A percentile compares a stretch with the other conserved stretches of the same genome.
Conservation (phyloP, 78 protist genomes). For the Guillardia theta region DNA sequence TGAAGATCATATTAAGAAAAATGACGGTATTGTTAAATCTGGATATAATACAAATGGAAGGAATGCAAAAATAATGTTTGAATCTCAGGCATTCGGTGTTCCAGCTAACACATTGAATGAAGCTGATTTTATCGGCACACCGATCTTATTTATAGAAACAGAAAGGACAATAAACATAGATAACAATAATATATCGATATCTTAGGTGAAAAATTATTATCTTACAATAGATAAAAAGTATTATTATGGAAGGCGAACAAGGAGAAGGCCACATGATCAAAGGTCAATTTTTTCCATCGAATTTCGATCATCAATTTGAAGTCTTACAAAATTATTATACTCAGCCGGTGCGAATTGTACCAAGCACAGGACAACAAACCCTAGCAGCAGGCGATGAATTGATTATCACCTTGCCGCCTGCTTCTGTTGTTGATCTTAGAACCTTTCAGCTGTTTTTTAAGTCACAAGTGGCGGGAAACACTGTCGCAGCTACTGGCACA, state of each 20-base stretch:
- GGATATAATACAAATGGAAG: background rate
- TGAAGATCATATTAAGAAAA: background rate
- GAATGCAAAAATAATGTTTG: too few species aligned
- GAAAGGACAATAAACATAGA: background rate
- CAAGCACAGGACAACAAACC: too few species aligned
- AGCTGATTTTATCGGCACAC: too few species aligned
- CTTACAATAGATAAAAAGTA: background rate
- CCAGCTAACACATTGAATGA: too few species aligned
- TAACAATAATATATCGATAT: background rate
- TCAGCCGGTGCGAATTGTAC: too few species aligned
- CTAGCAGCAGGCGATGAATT: too few species aligned
- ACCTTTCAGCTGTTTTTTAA: background rate
- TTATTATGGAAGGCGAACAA: too few species aligned
- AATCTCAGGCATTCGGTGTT: too few species aligned
- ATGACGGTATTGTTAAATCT: background rate
- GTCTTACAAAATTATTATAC: background rate
- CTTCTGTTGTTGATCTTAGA: background rate
- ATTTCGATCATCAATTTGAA: background rate
- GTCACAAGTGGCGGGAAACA: background rate
- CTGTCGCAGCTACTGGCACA: too few species aligned
- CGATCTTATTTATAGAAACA: too few species aligned
- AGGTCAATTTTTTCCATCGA: background rate
- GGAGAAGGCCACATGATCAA: too few species aligned
- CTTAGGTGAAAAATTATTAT: background rate
- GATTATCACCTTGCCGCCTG: background rate